These are phyloP conservation scores for Paragyromitra xinjiangensis DNA, from an alignment of 495 filamentous ascomycete genomes.

Conservation along the genomic window DNA sequence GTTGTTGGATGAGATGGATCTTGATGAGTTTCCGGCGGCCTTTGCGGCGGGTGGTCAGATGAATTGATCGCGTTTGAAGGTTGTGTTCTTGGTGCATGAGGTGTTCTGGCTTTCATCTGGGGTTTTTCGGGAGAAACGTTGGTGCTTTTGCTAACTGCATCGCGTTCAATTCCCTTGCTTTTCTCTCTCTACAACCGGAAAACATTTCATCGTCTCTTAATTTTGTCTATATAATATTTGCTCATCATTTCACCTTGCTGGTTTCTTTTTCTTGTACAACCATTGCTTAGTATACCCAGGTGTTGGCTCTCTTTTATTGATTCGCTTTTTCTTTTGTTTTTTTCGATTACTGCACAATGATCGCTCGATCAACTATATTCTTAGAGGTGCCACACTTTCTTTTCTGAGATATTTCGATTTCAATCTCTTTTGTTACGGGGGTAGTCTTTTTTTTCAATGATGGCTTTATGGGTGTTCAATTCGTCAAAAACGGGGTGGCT, in stretches of 20 bases:
- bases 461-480: slow-evolving; percentile 40
- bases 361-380: slow-evolving; percentile 7
- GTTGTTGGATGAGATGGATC: slow-evolving; percentile 50
- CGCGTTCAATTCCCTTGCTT: neutral
- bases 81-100: slow-evolving; percentile 32
- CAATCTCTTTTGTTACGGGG: slow-evolving; percentile 37
- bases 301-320: slow-evolving; percentile 19
- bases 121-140: slow-evolving; percentile 30
- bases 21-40: slow-evolving; percentile 38
- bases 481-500: slow-evolving; percentile 28
- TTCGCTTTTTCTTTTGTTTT: neutral
- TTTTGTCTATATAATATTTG: slow-evolving; percentile 48
- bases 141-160: slow-evolving; percentile 13
- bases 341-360: neutral
- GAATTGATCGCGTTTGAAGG: slow-evolving; percentile 28
- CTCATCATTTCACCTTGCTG: neutral
- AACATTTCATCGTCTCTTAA: slow-evolving; percentile 11
- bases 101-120: slow-evolving; percentile 35
- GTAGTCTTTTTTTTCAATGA: slow-evolving; percentile 23
- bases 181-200: slow-evolving; percentile 9
- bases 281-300: slow-evolving; percentile 29
- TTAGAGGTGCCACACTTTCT: slow-evolving; percentile 25
- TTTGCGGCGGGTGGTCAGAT: slow-evolving; percentile 28
- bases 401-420: slow-evolving; percentile 22
- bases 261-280: slow-evolving; percentile 39